Evolutionary conservation across 768 basidiomycete species (phyloP).

Genomic region (Suillus alpinus): DNA sequence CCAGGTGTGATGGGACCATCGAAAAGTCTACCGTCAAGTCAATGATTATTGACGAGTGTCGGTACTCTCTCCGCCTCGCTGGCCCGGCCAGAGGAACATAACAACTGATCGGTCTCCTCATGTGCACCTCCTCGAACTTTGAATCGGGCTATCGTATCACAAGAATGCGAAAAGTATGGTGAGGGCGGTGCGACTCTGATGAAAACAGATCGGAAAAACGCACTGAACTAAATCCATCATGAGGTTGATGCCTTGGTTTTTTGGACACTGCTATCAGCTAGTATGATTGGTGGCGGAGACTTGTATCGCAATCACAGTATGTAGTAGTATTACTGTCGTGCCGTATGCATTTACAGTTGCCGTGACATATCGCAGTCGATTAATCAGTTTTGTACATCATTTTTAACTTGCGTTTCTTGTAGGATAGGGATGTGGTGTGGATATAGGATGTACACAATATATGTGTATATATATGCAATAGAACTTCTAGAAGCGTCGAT

Average conservation of each 20-base stretch:
- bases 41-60: background rate
- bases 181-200: background rate
- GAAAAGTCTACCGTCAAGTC: background rate
- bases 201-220: background rate
- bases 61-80: background rate
- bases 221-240: background rate
- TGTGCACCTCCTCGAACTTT: background rate
- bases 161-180: background rate
- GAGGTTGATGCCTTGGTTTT: background rate
- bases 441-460: background rate
- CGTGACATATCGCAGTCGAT: background rate
- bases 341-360: background rate
- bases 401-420: background rate
- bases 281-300: background rate
- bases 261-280: background rate
- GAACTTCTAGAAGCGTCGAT: background rate
- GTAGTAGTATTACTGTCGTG: background rate
- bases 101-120: background rate
- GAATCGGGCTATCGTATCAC: background rate
- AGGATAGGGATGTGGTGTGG: background rate
- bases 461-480: background rate
- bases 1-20: background rate
- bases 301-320: background rate
- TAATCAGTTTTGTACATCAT: background rate
- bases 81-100: no score